Evolutionary conservation across 306 rosid species (phyloP).

Genomic region (Oxytropis ochrocephala): DNA sequence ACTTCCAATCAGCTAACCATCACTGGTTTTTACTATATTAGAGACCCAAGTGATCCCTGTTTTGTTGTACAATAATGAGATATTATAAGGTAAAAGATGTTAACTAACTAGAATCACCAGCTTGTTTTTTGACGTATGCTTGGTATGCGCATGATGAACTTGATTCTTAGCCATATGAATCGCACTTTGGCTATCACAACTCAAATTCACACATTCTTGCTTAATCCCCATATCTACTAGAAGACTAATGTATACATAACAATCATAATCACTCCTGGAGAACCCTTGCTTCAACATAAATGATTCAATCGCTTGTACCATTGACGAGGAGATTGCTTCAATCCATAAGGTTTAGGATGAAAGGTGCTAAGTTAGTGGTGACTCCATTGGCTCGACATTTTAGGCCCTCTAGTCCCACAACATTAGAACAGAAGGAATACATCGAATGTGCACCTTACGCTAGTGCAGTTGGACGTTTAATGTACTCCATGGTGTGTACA

Average conservation of each 20-base stretch:
- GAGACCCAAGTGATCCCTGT: conserved; percentile 6
- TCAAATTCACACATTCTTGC: no score
- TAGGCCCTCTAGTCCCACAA: background rate
- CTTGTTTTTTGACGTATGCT: no score
- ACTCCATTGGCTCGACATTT: background rate
- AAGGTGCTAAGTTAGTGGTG: background rate
- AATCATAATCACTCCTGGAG: no score
- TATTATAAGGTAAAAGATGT: background rate
- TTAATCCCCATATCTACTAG: no score
- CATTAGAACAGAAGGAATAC: background rate
- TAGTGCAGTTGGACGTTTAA: background rate
- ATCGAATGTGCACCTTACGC: background rate
- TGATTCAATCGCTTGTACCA: no score
- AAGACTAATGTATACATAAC: no score
- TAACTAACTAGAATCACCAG: no score
- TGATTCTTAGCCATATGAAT: no score
- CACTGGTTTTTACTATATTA: background rate
- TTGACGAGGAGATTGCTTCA: no score
- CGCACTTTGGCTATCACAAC: no score
- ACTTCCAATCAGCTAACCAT: background rate
- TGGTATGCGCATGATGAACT: no score
- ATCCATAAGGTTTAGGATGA: background rate
- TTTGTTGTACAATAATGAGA: conserved; percentile 14
- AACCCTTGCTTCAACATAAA: no score
- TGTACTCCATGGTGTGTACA: background rate